These are phyloP conservation scores for Penicillium sp. DNA, from an alignment of 2,329 filamentous ascomycete species.

Conservation along the genomic window DNA sequence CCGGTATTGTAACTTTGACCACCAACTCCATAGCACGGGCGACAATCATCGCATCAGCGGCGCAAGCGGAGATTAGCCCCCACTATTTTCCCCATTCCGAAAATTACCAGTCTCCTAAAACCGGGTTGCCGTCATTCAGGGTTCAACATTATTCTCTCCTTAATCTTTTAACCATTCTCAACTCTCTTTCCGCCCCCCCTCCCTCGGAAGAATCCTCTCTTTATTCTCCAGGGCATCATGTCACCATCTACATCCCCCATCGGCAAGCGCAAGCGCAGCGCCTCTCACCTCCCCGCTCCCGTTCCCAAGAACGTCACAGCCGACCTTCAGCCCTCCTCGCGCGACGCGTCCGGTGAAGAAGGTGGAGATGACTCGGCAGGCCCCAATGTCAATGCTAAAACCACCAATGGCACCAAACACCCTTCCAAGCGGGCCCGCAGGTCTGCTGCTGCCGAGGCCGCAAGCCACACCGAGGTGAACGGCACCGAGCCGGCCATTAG, in stretches of 20 bases:
- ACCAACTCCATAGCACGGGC: too few relatives aligned
- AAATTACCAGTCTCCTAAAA: constrained; percentile 12
- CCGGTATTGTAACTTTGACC: constrained; percentile 5
- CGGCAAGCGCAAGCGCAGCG: constrained; percentile 75
- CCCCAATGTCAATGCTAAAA: constrained; percentile 26
- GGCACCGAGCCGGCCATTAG: constrained; percentile 34
- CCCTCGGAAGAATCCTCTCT: constrained; percentile 6
- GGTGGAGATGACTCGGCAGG: constrained; percentile 64
- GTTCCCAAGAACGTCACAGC: constrained; percentile 52
- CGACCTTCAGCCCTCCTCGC: constrained; percentile 67
- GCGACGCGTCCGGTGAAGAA: constrained; percentile 80
- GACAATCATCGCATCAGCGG: not conserved
- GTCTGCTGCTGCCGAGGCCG: constrained; percentile 34
- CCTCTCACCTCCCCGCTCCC: constrained; percentile 44
- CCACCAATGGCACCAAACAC: constrained; percentile 34
- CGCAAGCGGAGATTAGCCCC: constrained; percentile 4
- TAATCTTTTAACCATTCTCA: not conserved
- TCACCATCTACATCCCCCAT: constrained; percentile 55
- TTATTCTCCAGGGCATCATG: constrained; percentile 45
- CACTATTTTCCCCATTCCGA: constrained; percentile 10
- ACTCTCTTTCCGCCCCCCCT: constrained; percentile 1
- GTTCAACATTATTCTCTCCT: constrained; percentile 12
- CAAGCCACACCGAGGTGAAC: constrained; percentile 22
- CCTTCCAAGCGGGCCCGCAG: constrained; percentile 74
- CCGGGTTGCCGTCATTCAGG: constrained; percentile 13